Base-by-base conservation (phyloP, 495 filamentous ascomycete genomes). In the Podospora didyma region DNA sequence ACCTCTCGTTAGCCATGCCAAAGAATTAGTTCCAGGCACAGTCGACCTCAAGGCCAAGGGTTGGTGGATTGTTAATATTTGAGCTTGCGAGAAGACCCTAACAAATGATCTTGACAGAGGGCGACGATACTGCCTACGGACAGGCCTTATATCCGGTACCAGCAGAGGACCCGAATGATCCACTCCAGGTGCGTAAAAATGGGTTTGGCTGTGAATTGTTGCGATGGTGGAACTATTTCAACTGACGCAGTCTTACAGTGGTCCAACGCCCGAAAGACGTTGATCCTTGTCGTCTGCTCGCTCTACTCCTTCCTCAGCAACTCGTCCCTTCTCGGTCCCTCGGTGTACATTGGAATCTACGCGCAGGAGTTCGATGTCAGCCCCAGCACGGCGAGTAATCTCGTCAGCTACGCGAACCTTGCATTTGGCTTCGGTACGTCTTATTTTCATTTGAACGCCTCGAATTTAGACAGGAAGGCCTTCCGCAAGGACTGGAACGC, bases 241-340 rank as follows among this genome's bases (percentile, higher is more conserved):
- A 48, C 59, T 66, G 37, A 63, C 54, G 19, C 12, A n/a, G 19
- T 10, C 22, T 24, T 56, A 19, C 52, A 81, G 73, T 87, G 83
- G 84, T 73, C 81, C 1, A 72, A 64, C 24, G 78, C 76, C 64
- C 83, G 83, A 65, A 86, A 87, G 62, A 79, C 70, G 5, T 71
- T 80, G 65, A 87, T 87, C 50, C 68, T 87, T 7, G 63, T 83
- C 45, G 78, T 84, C 56, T 79, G 78, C 62, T 78, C 79, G 0
- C 54, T 82, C 19, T 87, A 85, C 59, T 85, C 82, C 0, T 87
- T 87, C 61, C 73, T 86, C 9, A 79, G 80, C 2, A 87, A 86
- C 51, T 78, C 79, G 9, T 69, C 82, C 0, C 66, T 86, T 14
- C 70, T 82, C 2, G 82, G 84, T 0, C 82, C 83, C 0, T 77